Conservation (phyloP, 345 rosid species). For the Eutrema heterophyllum region DNA sequence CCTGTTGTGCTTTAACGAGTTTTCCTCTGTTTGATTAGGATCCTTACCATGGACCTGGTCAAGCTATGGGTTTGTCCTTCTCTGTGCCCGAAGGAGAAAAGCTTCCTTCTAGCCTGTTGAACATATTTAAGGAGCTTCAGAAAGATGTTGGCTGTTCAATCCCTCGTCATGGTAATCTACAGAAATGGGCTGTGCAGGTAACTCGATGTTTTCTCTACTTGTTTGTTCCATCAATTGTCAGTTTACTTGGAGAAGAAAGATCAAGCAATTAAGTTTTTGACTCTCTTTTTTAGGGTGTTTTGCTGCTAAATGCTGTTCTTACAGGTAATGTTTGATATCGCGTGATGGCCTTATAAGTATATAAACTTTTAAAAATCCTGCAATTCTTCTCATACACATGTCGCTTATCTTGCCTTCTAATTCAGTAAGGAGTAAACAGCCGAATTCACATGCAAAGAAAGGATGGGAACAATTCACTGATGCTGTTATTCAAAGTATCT, state of each 20-base stretch:
- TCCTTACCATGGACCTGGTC: slow-evolving; percentile 96
- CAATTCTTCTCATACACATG: not conserved
- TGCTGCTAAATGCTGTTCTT: slow-evolving; percentile 86
- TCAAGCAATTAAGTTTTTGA: not conserved
- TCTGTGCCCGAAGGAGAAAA: slow-evolving; percentile 82
- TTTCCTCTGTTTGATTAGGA: slow-evolving; percentile 34
- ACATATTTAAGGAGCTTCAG: slow-evolving; percentile 86
- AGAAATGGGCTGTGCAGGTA: slow-evolving; percentile 90
- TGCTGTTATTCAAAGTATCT: slow-evolving; percentile 73
- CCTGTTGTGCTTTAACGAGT: not conserved
- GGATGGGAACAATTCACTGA: slow-evolving; percentile 99
- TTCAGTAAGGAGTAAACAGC: slow-evolving; percentile 80
- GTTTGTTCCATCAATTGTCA: not conserved
- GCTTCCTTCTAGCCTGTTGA: slow-evolving; percentile 77
- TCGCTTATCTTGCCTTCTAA: not conserved
- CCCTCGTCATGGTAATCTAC: slow-evolving; percentile 85
- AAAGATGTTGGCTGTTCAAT: slow-evolving; percentile 82
- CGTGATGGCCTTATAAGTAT: not conserved
- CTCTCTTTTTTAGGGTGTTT: slow-evolving; percentile 56
- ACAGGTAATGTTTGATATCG: slow-evolving; percentile 47
- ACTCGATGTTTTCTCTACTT: slow-evolving; percentile 5
- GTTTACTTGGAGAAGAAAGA: slow-evolving; percentile 1
- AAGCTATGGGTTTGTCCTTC: slow-evolving; percentile 97
- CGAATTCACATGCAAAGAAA: slow-evolving; percentile 93
- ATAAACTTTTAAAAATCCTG: not conserved